Evolutionary conservation across 2,329 filamentous ascomycete species (phyloP).

Genomic region (Sporothrix brasiliensis): DNA sequence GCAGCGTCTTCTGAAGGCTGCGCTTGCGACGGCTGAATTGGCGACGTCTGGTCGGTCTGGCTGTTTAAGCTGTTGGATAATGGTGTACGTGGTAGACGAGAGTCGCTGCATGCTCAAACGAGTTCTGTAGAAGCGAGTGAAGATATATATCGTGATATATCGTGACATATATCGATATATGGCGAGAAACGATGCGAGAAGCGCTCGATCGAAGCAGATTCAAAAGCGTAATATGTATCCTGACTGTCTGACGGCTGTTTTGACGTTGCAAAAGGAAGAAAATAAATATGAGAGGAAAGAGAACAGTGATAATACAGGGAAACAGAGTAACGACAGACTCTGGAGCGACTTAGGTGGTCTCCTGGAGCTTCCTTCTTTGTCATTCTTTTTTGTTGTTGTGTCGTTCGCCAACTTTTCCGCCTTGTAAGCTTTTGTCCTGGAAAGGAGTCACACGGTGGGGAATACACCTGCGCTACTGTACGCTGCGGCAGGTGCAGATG

Average conservation of each 20-base stretch:
- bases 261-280: neutral
- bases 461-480: constrained; percentile 4
- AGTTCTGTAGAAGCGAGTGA: neutral
- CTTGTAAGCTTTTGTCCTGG: neutral
- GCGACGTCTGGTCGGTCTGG: neutral
- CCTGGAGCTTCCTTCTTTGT: neutral
- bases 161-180: neutral
- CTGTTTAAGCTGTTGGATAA: neutral
- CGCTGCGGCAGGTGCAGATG: constrained; percentile 8
- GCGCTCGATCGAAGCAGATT: neutral
- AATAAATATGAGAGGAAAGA: neutral
- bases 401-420: constrained; percentile 8
- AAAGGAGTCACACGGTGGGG: constrained; percentile 17
- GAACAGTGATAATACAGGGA: neutral
- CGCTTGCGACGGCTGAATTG: neutral
- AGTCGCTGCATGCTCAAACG: constrained; percentile 11
- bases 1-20: neutral
- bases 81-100: neutral
- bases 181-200: neutral
- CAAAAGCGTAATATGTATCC: neutral
- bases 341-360: neutral
- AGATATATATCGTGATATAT: neutral
- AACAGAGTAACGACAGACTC: neutral
- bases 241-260: neutral
- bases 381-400: neutral